Conservation (phyloP, 1,139 yeast genomes). For the Waltiozyma sp. region DNA sequence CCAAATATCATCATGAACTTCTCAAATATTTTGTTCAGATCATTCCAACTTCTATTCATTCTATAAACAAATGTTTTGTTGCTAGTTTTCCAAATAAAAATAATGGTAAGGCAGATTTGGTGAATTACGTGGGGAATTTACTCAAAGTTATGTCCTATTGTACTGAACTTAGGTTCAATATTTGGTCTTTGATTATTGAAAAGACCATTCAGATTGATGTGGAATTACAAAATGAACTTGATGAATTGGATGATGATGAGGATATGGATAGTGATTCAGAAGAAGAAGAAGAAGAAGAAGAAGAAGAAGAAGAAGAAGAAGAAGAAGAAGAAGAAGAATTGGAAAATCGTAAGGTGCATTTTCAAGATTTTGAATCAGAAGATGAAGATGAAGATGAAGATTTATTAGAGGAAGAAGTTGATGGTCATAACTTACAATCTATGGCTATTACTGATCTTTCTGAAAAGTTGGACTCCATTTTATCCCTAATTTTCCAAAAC, state of each 20-base stretch:
- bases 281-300: slow-evolving; percentile 61
- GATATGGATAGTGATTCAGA: slow-evolving; percentile 70
- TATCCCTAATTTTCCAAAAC: slow-evolving; percentile 42
- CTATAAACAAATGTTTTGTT: slow-evolving; percentile 49
- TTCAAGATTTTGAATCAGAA: slow-evolving; percentile 34
- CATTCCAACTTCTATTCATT: slow-evolving; percentile 71
- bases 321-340: slow-evolving; percentile 30
- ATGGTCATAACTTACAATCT: slow-evolving; percentile 32
- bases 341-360: slow-evolving; percentile 16
- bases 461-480: slow-evolving; percentile 57
- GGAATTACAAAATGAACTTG: slow-evolving; percentile 83
- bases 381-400: slow-evolving; percentile 18
- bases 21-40: slow-evolving; percentile 51
- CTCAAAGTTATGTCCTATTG: slow-evolving; percentile 54
- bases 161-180: slow-evolving; percentile 56
- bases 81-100: slow-evolving; percentile 73
- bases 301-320: slow-evolving; percentile 60
- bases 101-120: slow-evolving; percentile 40
- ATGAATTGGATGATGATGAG: slow-evolving; percentile 77
- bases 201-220: slow-evolving; percentile 81
- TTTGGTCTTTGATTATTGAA: slow-evolving; percentile 77
- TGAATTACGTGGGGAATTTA: slow-evolving; percentile 57
- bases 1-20: slow-evolving; percentile 56
- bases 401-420: slow-evolving; percentile 24
- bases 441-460: slow-evolving; percentile 50